These are phyloP conservation scores for Clavulina sp. DNA, from an alignment of 768 basidiomycete genomes.

Conservation along the genomic window DNA sequence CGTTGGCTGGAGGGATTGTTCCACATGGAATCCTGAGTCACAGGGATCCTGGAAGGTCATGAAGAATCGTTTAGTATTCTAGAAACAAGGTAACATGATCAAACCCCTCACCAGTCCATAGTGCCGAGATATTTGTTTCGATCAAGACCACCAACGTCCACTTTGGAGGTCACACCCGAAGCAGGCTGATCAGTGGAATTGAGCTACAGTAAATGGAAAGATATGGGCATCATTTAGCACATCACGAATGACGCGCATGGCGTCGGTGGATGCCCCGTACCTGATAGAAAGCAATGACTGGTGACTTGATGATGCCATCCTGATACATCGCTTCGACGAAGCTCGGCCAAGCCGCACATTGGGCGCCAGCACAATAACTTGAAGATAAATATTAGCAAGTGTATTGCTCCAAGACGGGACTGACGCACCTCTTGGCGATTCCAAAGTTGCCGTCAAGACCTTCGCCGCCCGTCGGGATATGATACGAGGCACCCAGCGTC, in stretches of 20 bases:
- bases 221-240: neutral
- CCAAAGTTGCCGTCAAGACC: constrained; percentile 5
- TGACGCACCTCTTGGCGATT: neutral
- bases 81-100: neutral
- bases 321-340: constrained; percentile 4
- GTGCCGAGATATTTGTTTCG: constrained; percentile 8
- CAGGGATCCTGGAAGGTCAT: neutral
- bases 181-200: neutral
- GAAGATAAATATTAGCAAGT: neutral
- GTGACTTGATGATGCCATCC: neutral
- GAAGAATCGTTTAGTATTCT: neutral
- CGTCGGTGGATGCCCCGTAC: neutral
- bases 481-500: neutral
- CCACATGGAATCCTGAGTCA: neutral
- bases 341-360: constrained; percentile 3
- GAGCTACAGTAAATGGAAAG: neutral
- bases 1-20: neutral
- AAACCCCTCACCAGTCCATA: constrained; percentile 5
- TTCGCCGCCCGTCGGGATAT: neutral
- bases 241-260: neutral
- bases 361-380: neutral
- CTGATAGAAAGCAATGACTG: neutral
- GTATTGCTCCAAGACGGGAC: neutral
- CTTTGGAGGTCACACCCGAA: neutral
- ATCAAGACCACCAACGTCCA: constrained; percentile 6